Base-by-base conservation (phyloP, 176 grass and related monocot genomes). In the Phragmites australis region DNA sequence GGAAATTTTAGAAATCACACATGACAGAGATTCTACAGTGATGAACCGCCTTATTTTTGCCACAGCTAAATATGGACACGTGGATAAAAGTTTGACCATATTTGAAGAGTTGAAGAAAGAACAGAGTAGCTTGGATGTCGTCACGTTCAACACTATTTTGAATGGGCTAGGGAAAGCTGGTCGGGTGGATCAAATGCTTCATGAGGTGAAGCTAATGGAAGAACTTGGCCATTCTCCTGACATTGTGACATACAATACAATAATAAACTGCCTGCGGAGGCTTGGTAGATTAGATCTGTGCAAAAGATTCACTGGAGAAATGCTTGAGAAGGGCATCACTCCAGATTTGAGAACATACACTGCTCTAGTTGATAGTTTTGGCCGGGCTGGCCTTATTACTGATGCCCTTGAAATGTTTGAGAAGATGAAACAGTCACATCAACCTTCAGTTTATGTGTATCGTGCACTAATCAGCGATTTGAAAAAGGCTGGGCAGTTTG, bases 101-200 rank as follows among this genome's bases (percentile, higher is more conserved):
- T 95, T 93, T 57, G 62, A 91, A 25, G 86, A 81, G 75, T 42
- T 98, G 92, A 95, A 98, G 86, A 95, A 82, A 41, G 72, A 70
- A 46, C 30, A 56, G n/a, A 60, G 15, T 4, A 56, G 84, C 22
- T 72, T 91, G 73, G 90, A 93, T 83, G 83, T 88, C 0, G 81
- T 98, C 72, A 93, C 92, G 0, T 98, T 98, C 67, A 98, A 98
- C 82, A 91, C 88, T 8, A 41, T 95, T 52, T 68, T 94, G 65
- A 92, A 83, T 7, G 86, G 93, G 72, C 86, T 98, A n/a, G 92
- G 90, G 17, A 93, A 89, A 44, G 88, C 81, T 37, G 90, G 92
- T 54, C 87, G 53, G 42, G 87, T 89, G 76, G 84, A 91, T 66
- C 30, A 91, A 56, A 94, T 98, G 92, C 77, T 98, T 42, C 27